Base-by-base conservation (phyloP, 2,329 filamentous ascomycete genomes). In the Macrophomina pseudophaseolina region DNA sequence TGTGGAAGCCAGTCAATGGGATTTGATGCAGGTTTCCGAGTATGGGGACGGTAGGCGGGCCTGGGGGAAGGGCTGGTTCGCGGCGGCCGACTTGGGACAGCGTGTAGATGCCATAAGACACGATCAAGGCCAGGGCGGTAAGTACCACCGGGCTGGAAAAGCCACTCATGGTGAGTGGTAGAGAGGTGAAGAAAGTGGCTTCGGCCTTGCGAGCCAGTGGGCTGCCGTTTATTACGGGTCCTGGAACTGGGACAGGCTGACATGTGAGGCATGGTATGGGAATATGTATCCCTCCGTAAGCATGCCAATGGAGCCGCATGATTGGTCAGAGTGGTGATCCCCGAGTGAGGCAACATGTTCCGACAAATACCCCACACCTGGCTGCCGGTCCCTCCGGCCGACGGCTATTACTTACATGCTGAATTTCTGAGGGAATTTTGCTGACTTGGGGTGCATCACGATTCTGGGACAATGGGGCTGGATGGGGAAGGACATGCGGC, bases 11-110 rank as follows among this genome's bases (percentile, higher is more conserved):
- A 4, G 28, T 56, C 8, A 44, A 2, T 1, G 59, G 51, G 3
- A 67, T 64, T 35, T 59, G 66, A 49, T 67, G 66, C 14, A 67
- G 14, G 40, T 64, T 67, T 6, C 66, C 62, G 9, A 54, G 35
- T 4, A 64, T 23, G 1, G 62, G 62, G 14, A 54, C 12, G 7
- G 62, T 64, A 7, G 49, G 48, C 16, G 49, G 62, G 2, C 62
- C 62, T 1, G 49, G 62, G 16, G 62, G 62, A 12, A 53, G 33
- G 2, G 48, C 16, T 3, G 62, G 48, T 12, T 64, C 62, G 16
- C 62, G 28, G 28, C n/a, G 28, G 35, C 62, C 62, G 4, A 64
- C 28, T 16, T 54, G 49, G 6, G 51, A 53, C 4, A 54, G 49
- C 32, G 14, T 64, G 28, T 64, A 54, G 4, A 64, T 32, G 14